Conservation (phyloP, 2,329 filamentous ascomycete genomes). For the Geosmithia flava region DNA sequence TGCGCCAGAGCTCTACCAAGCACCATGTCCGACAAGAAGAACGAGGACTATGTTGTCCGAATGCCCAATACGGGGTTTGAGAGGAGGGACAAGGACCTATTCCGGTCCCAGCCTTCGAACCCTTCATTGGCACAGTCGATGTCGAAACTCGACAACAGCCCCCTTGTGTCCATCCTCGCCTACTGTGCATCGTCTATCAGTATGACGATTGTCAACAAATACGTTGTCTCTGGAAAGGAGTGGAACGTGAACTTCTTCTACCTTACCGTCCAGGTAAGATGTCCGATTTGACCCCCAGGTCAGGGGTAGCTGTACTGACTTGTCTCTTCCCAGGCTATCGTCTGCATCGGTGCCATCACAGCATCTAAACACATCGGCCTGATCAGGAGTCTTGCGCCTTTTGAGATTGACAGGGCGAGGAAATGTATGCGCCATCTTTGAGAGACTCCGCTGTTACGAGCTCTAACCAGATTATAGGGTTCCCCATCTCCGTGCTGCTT, state of each 20-base stretch:
- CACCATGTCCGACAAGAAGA: conserved; percentile 78
- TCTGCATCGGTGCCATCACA: conserved; percentile 78
- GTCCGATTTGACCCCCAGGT: not conserved
- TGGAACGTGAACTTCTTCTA: conserved; percentile 98
- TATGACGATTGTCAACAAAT: conserved; percentile 99
- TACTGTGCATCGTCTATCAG: conserved; percentile 96
- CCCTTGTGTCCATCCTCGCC: conserved; percentile 66
- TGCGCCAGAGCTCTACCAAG: conserved; percentile 5
- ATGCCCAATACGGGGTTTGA: conserved; percentile 47
- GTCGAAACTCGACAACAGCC: conserved; percentile 57
- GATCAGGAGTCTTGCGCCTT: conserved; percentile 70
- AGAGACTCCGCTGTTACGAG: not conserved
- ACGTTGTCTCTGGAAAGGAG: conserved; percentile 76
- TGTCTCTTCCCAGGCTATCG: conserved; percentile 52
- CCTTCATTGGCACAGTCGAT: conserved; percentile 16
- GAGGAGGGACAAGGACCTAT: conserved; percentile 39
- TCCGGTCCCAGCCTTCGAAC: conserved; percentile 8
- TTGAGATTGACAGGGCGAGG: conserved; percentile 79
- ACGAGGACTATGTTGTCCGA: conserved; percentile 64
- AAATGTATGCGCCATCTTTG: conserved; percentile 54
- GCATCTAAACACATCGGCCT: conserved; percentile 68
- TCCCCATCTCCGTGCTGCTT: conserved; percentile 87
- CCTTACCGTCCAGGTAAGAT: conserved; percentile 73
- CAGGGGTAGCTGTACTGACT: not conserved
- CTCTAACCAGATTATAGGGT: conserved; percentile 50